A percentile compares a stretch with the other conserved stretches of the same genome.
Evolutionary conservation across 345 rosid species (phyloP).

Genomic region (Lepidium africanum): DNA sequence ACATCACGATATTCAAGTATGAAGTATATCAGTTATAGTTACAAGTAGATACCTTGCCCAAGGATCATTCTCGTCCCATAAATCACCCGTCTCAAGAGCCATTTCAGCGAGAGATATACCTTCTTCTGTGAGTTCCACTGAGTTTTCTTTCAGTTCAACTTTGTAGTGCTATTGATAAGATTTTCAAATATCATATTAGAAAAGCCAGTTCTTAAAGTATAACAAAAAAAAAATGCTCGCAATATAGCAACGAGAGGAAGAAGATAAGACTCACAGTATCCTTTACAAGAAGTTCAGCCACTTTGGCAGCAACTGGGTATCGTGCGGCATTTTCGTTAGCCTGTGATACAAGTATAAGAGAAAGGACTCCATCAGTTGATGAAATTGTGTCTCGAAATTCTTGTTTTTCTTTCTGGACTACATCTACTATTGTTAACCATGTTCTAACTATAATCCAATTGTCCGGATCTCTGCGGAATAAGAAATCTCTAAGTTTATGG

Average conservation of each 20-base stretch:
- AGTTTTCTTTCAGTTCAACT: slow-evolving; percentile 83
- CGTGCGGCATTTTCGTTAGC: slow-evolving; percentile 90
- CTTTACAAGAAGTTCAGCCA: slow-evolving; percentile 75
- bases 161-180: slow-evolving; percentile 64
- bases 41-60: slow-evolving; percentile 75
- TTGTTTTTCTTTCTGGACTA: not conserved
- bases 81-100: slow-evolving; percentile 91
- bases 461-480: not conserved
- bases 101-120: slow-evolving; percentile 89
- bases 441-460: not conserved
- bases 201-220: not conserved
- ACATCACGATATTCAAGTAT: not conserved
- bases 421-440: not conserved
- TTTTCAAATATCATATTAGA: not conserved
- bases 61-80: slow-evolving; percentile 97
- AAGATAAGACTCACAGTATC: slow-evolving; percentile 50
- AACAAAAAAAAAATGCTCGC: not conserved
- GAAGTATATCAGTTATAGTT: slow-evolving; percentile 4
- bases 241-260: not conserved
- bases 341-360: slow-evolving; percentile 34
- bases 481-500: not conserved
- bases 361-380: not conserved
- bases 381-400: not conserved
- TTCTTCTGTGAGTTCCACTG: slow-evolving; percentile 94
- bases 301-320: slow-evolving; percentile 95